These are phyloP conservation scores for Sesbania bispinosa DNA, from an alignment of 306 rosid genomes.

Conservation along the genomic window DNA sequence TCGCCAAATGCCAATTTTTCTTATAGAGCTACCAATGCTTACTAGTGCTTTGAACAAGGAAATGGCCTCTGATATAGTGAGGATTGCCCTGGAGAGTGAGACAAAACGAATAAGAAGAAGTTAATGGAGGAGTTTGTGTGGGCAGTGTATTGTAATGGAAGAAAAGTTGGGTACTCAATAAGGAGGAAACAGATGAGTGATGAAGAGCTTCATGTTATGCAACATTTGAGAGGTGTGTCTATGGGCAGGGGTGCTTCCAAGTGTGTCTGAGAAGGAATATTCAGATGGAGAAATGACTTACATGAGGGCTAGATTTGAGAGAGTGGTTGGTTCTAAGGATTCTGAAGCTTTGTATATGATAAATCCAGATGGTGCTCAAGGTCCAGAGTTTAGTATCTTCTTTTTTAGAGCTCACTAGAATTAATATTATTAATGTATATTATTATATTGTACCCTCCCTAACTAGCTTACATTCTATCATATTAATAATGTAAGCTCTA, in stretches of 20 bases:
- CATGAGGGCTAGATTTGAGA: slow-evolving; percentile 79
- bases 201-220: slow-evolving; percentile 92
- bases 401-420: slow-evolving; percentile 64
- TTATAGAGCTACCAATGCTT: slow-evolving; percentile 80
- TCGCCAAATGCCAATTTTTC: slow-evolving; percentile 76
- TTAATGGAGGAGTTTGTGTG: slow-evolving; percentile 78
- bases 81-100: slow-evolving; percentile 94
- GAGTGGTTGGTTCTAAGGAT: slow-evolving; percentile 88
- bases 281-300: slow-evolving; percentile 82
- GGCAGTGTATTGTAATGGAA: slow-evolving; percentile 93
- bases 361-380: slow-evolving; percentile 78
- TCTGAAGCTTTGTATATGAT: slow-evolving; percentile 87
- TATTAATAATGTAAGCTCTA: neutral
- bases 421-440: neutral
- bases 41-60: slow-evolving; percentile 71
- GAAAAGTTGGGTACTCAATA: slow-evolving; percentile 77
- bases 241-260: slow-evolving; percentile 97
- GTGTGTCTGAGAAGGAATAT: slow-evolving; percentile 36
- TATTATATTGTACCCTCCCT: no score
- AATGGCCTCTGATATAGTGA: slow-evolving; percentile 73
- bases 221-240: slow-evolving; percentile 83
- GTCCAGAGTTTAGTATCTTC: slow-evolving; percentile 88
- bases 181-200: slow-evolving; percentile 76
- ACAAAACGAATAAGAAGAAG: slow-evolving; percentile 76
- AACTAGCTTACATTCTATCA: neutral